phyloP scores from a whole-genome alignment of 441 rosid species.

The Gossypium davidsonii region DNA sequence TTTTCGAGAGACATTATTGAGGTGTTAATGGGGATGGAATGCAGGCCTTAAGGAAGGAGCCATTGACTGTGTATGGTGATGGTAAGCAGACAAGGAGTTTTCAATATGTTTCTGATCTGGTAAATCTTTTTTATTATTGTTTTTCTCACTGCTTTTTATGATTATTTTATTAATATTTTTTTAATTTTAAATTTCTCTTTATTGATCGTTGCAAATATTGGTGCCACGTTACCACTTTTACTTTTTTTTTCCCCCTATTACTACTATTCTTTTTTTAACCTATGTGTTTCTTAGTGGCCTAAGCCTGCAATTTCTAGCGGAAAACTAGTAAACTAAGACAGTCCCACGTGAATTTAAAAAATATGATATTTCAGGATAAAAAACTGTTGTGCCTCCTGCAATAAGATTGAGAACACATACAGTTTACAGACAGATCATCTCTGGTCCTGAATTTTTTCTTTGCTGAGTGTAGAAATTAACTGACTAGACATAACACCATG shows the following conservation, averaged over 20 bases:
- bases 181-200: neutral
- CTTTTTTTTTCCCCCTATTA: too few relatives aligned
- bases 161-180: neutral
- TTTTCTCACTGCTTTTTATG: neutral
- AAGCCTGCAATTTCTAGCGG: neutral
- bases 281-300: neutral
- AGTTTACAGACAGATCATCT: neutral
- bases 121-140: conserved; percentile 17
- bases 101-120: conserved; percentile 93
- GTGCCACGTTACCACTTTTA: neutral
- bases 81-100: conserved; percentile 97
- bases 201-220: neutral
- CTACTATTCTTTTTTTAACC: neutral
- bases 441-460: neutral
- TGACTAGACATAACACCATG: neutral
- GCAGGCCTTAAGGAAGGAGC: conserved; percentile 88
- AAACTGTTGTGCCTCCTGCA: neutral
- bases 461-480: neutral
- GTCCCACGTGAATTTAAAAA: too few relatives aligned
- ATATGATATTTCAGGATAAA: neutral
- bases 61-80: conserved; percentile 88
- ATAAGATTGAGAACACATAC: neutral
- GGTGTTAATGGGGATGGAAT: neutral
- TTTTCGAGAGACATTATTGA: neutral
- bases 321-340: neutral